These are phyloP conservation scores for Geranium brycei DNA, from an alignment of 345 rosid species.

Conservation along the genomic window DNA sequence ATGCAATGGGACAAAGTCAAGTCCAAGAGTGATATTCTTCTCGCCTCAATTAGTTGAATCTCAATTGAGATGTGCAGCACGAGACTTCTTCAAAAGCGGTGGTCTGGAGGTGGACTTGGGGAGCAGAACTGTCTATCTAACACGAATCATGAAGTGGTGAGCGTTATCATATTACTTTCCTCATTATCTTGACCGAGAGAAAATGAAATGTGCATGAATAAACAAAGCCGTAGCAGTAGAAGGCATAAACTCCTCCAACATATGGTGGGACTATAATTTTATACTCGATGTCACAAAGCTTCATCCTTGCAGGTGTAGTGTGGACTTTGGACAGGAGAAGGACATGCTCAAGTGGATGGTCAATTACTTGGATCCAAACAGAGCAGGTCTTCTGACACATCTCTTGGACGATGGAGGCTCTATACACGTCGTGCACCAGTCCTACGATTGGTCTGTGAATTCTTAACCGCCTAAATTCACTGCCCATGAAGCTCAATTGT, in stretches of 20 bases:
- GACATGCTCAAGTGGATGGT: slow-evolving; percentile 68
- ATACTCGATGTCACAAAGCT: background rate
- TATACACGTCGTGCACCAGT: slow-evolving; percentile 44
- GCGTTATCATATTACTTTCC: background rate
- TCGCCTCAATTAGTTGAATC: slow-evolving; percentile 49
- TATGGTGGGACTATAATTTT: background rate
- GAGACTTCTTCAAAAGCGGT: slow-evolving; percentile 55
- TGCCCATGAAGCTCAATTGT: background rate
- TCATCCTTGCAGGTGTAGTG: slow-evolving; percentile 39
- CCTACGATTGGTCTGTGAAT: slow-evolving; percentile 75
- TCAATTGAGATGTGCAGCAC: slow-evolving; percentile 53
- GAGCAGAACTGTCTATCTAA: slow-evolving; percentile 45
- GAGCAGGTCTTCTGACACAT: slow-evolving; percentile 62
- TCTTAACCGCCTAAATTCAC: slow-evolving; percentile 9
- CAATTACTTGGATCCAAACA: slow-evolving; percentile 55
- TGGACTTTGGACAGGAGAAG: slow-evolving; percentile 61
- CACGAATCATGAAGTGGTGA: slow-evolving; percentile 75
- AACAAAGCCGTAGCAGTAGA: background rate
- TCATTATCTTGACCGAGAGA: background rate
- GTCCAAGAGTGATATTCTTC: slow-evolving; percentile 71
- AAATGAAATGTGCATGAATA: background rate
- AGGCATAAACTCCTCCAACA: background rate
- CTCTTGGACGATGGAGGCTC: slow-evolving; percentile 60
- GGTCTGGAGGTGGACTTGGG: slow-evolving; percentile 58
- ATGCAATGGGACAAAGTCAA: slow-evolving; percentile 72